These are phyloP conservation scores for Crithidia thermophila DNA, from an alignment of 208 protist genomes.

Conservation along the genomic window DNA sequence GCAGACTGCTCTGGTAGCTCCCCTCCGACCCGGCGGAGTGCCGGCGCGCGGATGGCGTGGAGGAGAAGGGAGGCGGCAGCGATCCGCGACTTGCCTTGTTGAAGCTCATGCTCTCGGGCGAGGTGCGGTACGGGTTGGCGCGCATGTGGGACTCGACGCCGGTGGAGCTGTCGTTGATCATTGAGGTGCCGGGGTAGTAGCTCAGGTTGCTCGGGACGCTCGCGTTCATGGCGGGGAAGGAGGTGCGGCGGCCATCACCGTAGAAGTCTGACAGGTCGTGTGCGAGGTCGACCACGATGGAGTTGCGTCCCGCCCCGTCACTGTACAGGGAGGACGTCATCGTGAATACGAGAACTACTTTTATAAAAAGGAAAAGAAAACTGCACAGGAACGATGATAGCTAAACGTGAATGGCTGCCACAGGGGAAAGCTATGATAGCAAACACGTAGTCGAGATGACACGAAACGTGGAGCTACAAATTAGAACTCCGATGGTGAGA, in stretches of 20 bases:
- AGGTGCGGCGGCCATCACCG: neutral
- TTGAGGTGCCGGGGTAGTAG: neutral
- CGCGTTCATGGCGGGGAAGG: neutral
- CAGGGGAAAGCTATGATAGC: too few species aligned
- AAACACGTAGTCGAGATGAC: too few species aligned
- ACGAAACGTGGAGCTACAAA: too few species aligned
- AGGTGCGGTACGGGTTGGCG: neutral
- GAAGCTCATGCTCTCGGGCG: slow-evolving; percentile 1
- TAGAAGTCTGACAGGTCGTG: slow-evolving; percentile 15
- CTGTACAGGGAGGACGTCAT: slow-evolving; percentile 16
- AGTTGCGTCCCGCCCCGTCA: slow-evolving; percentile 6
- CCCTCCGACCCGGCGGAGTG: neutral
- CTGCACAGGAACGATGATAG: too few species aligned
- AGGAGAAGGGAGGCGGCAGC: neutral
- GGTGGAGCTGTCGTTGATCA: slow-evolving; percentile 1
- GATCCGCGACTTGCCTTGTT: neutral
- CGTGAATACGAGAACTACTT: neutral
- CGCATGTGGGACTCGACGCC: neutral
- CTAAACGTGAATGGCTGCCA: too few species aligned
- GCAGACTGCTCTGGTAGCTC: neutral
- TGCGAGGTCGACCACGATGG: slow-evolving; percentile 16
- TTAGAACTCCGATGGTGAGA: too few species aligned
- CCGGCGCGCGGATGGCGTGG: neutral
- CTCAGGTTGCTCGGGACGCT: slow-evolving; percentile 17
- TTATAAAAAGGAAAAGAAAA: neutral